Evolutionary conservation across 192 early-diverging fungal species (phyloP), one percentile per base, ranked within the genome.

Genomic region (Entomortierella lignicola): DNA sequence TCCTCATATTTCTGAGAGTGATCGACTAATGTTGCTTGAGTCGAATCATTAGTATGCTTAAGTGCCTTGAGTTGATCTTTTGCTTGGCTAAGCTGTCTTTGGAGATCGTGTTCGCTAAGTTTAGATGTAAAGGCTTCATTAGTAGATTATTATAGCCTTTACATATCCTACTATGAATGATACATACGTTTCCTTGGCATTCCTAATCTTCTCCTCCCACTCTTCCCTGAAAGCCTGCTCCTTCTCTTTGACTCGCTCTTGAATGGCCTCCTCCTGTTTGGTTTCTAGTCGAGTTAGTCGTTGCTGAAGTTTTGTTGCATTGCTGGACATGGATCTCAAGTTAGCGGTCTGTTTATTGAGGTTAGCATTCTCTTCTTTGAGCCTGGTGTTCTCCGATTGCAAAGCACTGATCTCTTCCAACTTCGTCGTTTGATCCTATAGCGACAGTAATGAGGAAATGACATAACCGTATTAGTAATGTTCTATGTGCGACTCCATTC

Each of bases 41-140:
- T 89, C 25, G 88, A 83, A 52, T 96, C 94, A 43, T 90, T 90
- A 2, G 89, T 88, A 23, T 84, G 86, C 66, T 92, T 90, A 8
- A 94, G 79, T 32, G 84, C 82, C 29, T 83, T 85, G 23, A 97
- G 80, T 57, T 92, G 89, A 26, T 92, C 92, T 42, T 92, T 93
- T 58, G 93, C 85, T 25, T 94, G 91, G 32, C 88, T 92, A 21
- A 98, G 74, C 63, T 96, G 94, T 23, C 88, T 84, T 68, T 98
- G 94, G 18, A 98, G 66, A 11, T 92, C 90, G 42, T 92, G 85
- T 54, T 98, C 95, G 27, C 93, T 90, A 57, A 13, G 12, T 18
- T 55, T 31, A 20, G 17, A 44, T 18, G 15, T 34, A 18, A 29
- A 42, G 13, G 13, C 39, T 10, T 13, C 39, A 42, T n/a, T n/a